Percentiles rank a stretch among this genome's conserved stretches.
phyloP scores from a whole-genome alignment of 768 basidiomycete species.

The Sporobolomyces pararoseus region DNA sequence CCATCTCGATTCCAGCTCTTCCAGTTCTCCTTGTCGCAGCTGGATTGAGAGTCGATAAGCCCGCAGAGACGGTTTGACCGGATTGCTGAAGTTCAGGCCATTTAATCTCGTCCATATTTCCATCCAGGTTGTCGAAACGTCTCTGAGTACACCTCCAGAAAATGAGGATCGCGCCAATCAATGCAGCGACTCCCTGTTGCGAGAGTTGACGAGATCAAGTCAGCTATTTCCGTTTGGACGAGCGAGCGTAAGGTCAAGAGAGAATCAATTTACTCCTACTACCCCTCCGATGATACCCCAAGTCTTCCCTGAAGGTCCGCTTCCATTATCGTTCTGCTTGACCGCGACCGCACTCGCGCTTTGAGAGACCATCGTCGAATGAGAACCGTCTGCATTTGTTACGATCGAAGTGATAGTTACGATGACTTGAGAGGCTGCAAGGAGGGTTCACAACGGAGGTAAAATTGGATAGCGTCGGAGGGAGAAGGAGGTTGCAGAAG shows the following conservation, averaged over 20 bases:
- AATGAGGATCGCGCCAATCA: constrained; percentile 14
- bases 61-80: constrained; percentile 8
- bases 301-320: constrained; percentile 26
- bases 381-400: constrained; percentile 27
- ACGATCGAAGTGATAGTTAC: constrained; percentile 29
- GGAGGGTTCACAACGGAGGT: neutral
- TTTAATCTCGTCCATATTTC: constrained; percentile 6
- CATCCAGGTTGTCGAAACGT: constrained; percentile 26
- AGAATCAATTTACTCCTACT: constrained; percentile 8
- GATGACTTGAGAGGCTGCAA: constrained; percentile 10
- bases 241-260: no score
- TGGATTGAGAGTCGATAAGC: constrained; percentile 26
- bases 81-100: constrained; percentile 28
- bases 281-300: constrained; percentile 38
- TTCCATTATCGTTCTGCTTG: neutral
- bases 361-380: constrained; percentile 22
- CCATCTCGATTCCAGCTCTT: constrained; percentile 34
- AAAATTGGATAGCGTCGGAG: neutral
- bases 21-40: constrained; percentile 23
- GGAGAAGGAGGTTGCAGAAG: neutral
- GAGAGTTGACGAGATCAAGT: no score
- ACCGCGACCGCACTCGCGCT: neutral
- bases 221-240: no score
- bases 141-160: constrained; percentile 18
- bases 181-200: constrained; percentile 20